Evolutionary conservation across 1,139 yeast species (phyloP).

Genomic region (Cylindricascospora bacillispora): DNA sequence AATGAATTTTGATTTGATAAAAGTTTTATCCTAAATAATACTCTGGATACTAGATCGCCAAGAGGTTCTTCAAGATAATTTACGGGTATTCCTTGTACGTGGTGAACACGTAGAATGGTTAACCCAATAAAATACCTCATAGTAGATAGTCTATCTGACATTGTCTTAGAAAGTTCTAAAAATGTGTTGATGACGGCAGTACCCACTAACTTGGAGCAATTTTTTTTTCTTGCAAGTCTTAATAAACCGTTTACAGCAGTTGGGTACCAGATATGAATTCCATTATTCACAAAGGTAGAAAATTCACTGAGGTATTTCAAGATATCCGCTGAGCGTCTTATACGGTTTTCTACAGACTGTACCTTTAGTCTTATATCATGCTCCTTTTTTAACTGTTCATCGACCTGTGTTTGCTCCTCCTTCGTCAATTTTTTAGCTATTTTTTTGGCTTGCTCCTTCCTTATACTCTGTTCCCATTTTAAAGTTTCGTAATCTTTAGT

Average conservation of each 20-base stretch:
- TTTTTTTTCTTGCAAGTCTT: constrained; percentile 28
- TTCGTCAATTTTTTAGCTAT: constrained; percentile 46
- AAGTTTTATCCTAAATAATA: constrained; percentile 65
- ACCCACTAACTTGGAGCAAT: constrained; percentile 33
- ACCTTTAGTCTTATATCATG: constrained; percentile 39
- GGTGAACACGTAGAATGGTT: constrained; percentile 47
- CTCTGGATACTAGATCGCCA: constrained; percentile 43
- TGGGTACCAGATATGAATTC: constrained; percentile 63
- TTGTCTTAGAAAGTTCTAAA: constrained; percentile 32
- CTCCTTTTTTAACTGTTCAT: constrained; percentile 53
- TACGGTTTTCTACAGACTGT: constrained; percentile 26
- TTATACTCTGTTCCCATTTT: constrained; percentile 81
- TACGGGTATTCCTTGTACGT: constrained; percentile 31
- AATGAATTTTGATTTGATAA: constrained; percentile 62
- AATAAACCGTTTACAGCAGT: constrained; percentile 39
- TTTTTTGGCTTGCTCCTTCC: constrained; percentile 58
- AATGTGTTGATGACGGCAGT: constrained; percentile 29
- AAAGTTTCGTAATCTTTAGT: constrained; percentile 72
- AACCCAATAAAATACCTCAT: constrained; percentile 48
- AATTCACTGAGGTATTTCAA: constrained; percentile 40
- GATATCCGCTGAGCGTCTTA: constrained; percentile 40
- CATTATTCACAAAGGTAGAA: constrained; percentile 50
- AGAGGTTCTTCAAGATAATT: constrained; percentile 40
- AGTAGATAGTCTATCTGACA: constrained; percentile 38
- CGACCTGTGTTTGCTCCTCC: constrained; percentile 57